A percentile compares a stretch with the other conserved stretches of the same genome.
Conservation (phyloP, 2,329 filamentous ascomycete species). For the Hypomyces rosellus region DNA sequence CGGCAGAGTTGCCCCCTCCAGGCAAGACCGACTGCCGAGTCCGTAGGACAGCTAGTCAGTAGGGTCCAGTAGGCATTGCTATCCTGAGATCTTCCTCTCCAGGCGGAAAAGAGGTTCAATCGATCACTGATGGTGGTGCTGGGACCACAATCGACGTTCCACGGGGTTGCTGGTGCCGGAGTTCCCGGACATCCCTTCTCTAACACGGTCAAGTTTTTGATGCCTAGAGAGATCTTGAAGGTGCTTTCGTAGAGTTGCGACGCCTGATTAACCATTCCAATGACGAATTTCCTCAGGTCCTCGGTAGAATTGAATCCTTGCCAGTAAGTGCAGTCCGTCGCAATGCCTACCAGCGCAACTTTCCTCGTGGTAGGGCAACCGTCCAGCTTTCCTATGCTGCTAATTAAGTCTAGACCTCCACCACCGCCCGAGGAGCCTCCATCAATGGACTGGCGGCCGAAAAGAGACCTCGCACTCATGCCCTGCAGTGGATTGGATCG, state of each 20-base stretch:
- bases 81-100: slow-evolving; percentile 74
- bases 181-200: slow-evolving; percentile 67
- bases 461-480: slow-evolving; percentile 58
- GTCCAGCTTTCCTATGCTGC: slow-evolving; percentile 71
- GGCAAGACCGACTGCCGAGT: slow-evolving; percentile 79
- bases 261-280: slow-evolving; percentile 76
- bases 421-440: slow-evolving; percentile 65
- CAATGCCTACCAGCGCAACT: slow-evolving; percentile 85
- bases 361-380: slow-evolving; percentile 88
- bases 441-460: slow-evolving; percentile 68
- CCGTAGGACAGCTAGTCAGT: slow-evolving; percentile 74
- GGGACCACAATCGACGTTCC: slow-evolving; percentile 72
- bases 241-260: slow-evolving; percentile 82
- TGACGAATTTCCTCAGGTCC: slow-evolving; percentile 64
- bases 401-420: slow-evolving; percentile 63
- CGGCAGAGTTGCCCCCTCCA: slow-evolving; percentile 88
- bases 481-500: slow-evolving; percentile 49
- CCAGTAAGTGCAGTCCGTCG: slow-evolving; percentile 88
- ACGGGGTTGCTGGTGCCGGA: slow-evolving; percentile 60
- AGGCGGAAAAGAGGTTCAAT: slow-evolving; percentile 79
- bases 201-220: slow-evolving; percentile 78
- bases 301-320: slow-evolving; percentile 59
- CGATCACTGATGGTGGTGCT: slow-evolving; percentile 64
- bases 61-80: slow-evolving; percentile 90
- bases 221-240: slow-evolving; percentile 91